These are phyloP conservation scores for Middelhovenomyces tepae DNA, from an alignment of 805 yeast genomes.

Conservation along the genomic window DNA sequence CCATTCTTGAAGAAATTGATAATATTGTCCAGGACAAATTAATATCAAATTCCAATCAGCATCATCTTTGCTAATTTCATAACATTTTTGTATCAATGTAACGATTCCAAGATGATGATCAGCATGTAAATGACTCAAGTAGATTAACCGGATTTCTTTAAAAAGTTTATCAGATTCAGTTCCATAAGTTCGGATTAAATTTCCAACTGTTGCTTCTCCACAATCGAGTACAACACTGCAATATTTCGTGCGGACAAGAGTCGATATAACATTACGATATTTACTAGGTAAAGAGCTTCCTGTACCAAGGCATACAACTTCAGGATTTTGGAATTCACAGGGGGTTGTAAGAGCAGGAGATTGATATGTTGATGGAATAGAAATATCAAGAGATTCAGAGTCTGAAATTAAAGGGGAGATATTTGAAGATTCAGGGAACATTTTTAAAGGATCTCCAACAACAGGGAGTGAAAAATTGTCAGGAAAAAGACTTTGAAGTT, in stretches of 20 bases:
- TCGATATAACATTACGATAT: conserved; percentile 77
- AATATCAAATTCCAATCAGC: conserved; percentile 36
- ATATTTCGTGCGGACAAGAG: conserved; percentile 48
- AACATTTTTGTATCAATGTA: conserved; percentile 63
- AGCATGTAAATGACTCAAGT: conserved; percentile 87
- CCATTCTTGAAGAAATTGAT: conserved; percentile 65
- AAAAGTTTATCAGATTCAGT: conserved; percentile 37
- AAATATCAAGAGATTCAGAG: conserved; percentile 1
- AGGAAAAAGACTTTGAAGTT: conserved; percentile 23
- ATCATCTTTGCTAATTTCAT: conserved; percentile 13
- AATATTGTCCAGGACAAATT: conserved; percentile 68
- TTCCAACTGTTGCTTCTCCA: conserved; percentile 88
- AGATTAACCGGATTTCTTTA: conserved; percentile 54
- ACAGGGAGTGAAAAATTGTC: conserved; percentile 19
- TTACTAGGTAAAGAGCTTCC: conserved; percentile 87
- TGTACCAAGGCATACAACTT: conserved; percentile 75
- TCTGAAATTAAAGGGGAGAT: conserved; percentile 1
- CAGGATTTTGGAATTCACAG: conserved; percentile 26
- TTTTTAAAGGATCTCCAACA: conserved; percentile 10
- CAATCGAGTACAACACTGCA: conserved; percentile 64
- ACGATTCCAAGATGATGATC: conserved; percentile 90
- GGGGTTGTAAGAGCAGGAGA: background rate
- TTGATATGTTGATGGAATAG: background rate
- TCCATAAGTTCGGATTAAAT: conserved; percentile 55
- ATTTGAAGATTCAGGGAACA: conserved; percentile 10